Evolutionary conservation across 1,284 basidiomycete genomes (phyloP).

Genomic region (Fomitopsis betulina): DNA sequence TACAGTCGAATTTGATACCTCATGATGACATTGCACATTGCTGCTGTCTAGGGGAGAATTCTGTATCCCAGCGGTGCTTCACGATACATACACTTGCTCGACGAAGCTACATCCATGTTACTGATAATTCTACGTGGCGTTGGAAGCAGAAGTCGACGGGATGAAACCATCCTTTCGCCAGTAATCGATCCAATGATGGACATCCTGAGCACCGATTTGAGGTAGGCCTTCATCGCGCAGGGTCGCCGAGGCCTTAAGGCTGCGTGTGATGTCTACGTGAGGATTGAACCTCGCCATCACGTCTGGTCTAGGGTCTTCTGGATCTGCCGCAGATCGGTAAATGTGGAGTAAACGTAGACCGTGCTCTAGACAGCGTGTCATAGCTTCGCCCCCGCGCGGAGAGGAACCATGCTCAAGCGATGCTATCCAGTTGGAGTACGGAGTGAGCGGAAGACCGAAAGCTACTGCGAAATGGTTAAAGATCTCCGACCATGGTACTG

Average conservation of each 20-base stretch:
- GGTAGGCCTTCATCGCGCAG: no score
- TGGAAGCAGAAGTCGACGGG: no score
- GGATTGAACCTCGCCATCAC: background rate
- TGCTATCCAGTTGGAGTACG: constrained; percentile 11
- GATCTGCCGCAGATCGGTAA: background rate
- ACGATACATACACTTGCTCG: no score
- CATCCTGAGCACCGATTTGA: no score
- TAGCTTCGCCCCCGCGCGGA: background rate
- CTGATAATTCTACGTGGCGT: no score
- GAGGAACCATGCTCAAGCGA: background rate
- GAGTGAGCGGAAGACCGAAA: constrained; percentile 9
- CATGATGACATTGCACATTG: no score
- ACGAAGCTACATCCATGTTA: no score
- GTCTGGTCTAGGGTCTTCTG: background rate
- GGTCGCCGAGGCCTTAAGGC: background rate
- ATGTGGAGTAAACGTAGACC: background rate
- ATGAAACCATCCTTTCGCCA: no score
- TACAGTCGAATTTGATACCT: no score
- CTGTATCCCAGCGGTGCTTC: no score
- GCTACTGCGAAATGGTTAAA: constrained; percentile 4
- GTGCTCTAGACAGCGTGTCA: background rate
- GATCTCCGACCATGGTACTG: constrained; percentile 8
- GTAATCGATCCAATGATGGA: no score
- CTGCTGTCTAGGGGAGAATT: no score
- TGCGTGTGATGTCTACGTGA: background rate